Evolutionary conservation across 495 filamentous ascomycete genomes (phyloP), one percentile per base, ranked within the genome.

Genomic region (Aspergillus nanangensis): DNA sequence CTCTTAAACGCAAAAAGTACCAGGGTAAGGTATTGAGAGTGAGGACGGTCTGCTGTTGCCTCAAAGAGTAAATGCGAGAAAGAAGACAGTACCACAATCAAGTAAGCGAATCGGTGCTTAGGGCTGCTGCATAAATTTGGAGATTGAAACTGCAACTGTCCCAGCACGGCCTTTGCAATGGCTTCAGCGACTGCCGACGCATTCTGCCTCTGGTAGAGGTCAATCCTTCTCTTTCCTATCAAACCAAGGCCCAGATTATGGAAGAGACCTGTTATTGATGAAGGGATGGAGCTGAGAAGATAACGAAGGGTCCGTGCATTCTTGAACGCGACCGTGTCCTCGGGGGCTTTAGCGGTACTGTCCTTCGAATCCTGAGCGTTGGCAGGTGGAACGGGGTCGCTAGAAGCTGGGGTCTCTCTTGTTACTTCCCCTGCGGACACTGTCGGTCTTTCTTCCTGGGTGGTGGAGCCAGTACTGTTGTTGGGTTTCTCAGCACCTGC

Each of bases 1-100:
- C 86, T 82, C 62, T 91, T 93, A 69, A 97, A 96, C 13, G 87
- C 83, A 50, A 90, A 77, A 24, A 96, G 62, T 23, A 96, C 84
- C 13, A 91, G 75, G 7, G 87, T 87, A 35, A 96, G 77, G 22
- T 87, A 80, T 50, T 86, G 82, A 3, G 77, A 63, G n/a, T 63
- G 68, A 4, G 73, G 67, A 3, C 81, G 82, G 15, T 87, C 86
- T 37, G 69, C 59, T 11, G 69, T 65, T 35, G 74, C 72, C 64
- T 95, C 91, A 48, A 91, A 79, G 37, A 95, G 69, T 57, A 95
- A 73, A 49, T 89, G 84, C 24, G 83, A 83, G 31, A 94, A 68
- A 0, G 85, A 82, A 37, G 84, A 82, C 11, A 95, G 65, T 57
- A 89, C 85, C 22, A 89, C 79, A 43, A 88, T 86, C 73, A 85